A percentile compares a stretch with the other conserved stretches of the same genome.
Evolutionary conservation across 306 rosid species (phyloP).

Genomic region (Cajanus cajan): DNA sequence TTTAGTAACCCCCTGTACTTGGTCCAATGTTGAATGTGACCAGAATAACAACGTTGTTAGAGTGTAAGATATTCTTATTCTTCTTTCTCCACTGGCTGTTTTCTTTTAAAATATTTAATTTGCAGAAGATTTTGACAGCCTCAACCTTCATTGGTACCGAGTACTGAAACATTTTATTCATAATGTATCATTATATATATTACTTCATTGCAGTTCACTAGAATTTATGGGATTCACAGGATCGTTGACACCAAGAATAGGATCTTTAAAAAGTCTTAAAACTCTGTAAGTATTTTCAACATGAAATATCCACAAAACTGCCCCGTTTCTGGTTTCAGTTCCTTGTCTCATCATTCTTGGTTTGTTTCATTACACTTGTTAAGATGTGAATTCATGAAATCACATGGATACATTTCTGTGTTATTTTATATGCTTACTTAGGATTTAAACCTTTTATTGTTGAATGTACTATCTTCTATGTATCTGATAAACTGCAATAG

Average conservation of each 20-base stretch:
- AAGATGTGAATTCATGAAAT: background rate
- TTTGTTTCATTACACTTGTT: slow-evolving; percentile 15
- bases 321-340: background rate
- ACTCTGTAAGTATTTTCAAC: slow-evolving; percentile 63
- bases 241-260: slow-evolving; percentile 70
- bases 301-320: background rate
- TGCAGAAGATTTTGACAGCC: background rate
- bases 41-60: slow-evolving; percentile 45
- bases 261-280: slow-evolving; percentile 54
- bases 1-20: slow-evolving; percentile 87
- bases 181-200: slow-evolving; percentile 28
- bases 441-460: background rate
- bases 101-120: slow-evolving; percentile 21
- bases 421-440: background rate
- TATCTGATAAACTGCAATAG: background rate
- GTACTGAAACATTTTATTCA: background rate
- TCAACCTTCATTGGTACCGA: background rate
- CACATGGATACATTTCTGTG: background rate
- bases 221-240: slow-evolving; percentile 80
- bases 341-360: slow-evolving; percentile 10
- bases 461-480: background rate
- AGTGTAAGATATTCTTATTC: slow-evolving; percentile 59
- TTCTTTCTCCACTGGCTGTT: background rate
- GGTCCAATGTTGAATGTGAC: slow-evolving; percentile 78
- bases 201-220: slow-evolving; percentile 61